Evolutionary conservation across 345 rosid species (phyloP).

Genomic region (Corchorus olitorius): DNA sequence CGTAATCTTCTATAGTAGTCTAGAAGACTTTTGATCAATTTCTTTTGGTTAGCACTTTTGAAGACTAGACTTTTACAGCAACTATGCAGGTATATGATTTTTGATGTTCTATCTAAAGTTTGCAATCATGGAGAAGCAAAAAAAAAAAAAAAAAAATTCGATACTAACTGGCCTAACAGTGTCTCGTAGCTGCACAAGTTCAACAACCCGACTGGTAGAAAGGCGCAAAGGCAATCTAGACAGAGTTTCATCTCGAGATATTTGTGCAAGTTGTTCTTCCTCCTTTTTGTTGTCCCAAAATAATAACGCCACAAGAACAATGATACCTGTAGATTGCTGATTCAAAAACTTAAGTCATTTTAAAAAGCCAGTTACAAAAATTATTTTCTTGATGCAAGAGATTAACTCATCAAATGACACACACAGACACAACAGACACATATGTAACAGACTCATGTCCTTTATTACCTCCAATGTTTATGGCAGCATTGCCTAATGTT

Average conservation of each 20-base stretch:
- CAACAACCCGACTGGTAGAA: constrained; percentile 89
- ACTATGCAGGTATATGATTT: constrained; percentile 9
- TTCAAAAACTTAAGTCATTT: constrained; percentile 59
- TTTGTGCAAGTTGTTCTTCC: constrained; percentile 94
- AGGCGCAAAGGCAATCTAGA: constrained; percentile 91
- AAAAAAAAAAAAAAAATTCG: constrained; percentile 7
- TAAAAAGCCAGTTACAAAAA: constrained; percentile 31
- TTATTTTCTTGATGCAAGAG: background rate
- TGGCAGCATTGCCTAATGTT: constrained; percentile 80
- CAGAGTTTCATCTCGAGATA: constrained; percentile 82
- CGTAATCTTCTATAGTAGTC: background rate
- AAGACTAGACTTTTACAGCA: background rate
- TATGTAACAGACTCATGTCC: constrained; percentile 9
- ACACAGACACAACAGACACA: background rate
- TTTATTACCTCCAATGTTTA: constrained; percentile 80
- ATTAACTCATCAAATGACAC: background rate
- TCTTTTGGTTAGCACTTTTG: background rate
- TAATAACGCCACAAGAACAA: constrained; percentile 69
- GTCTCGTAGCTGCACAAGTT: constrained; percentile 93
- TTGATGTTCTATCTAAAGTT: background rate
- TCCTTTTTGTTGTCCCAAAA: constrained; percentile 95
- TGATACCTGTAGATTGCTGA: constrained; percentile 82
- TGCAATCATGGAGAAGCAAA: constrained; percentile 16
- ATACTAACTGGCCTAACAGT: constrained; percentile 87
- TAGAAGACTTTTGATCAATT: constrained; percentile 1